These are phyloP conservation scores for Citrullus amarus DNA, from an alignment of 306 rosid genomes.

Conservation along the genomic window DNA sequence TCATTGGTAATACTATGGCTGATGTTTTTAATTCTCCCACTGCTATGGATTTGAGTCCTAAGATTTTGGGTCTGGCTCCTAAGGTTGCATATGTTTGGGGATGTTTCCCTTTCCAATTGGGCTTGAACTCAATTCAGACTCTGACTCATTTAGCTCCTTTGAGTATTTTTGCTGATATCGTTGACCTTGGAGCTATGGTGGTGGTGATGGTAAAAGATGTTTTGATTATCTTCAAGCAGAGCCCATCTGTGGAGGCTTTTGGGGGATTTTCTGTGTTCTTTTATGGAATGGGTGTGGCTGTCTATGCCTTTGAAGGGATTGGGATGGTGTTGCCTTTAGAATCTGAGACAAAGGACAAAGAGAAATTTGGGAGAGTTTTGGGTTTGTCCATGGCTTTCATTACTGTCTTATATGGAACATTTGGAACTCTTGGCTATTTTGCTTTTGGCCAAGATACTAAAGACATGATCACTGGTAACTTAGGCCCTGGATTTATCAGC, in stretches of 20 bases:
- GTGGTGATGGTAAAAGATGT: slow-evolving; percentile 32
- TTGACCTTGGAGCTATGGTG: slow-evolving; percentile 40
- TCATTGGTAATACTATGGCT: slow-evolving; percentile 33
- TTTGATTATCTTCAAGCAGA: slow-evolving; percentile 6
- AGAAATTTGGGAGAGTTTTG: slow-evolving; percentile 29
- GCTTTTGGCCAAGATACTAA: slow-evolving; percentile 37
- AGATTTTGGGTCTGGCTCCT: slow-evolving; percentile 22
- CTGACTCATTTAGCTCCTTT: slow-evolving; percentile 38
- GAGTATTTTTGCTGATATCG: slow-evolving; percentile 45
- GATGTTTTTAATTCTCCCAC: slow-evolving; percentile 17
- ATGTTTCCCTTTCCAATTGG: slow-evolving; percentile 40
- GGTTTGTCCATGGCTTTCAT: slow-evolving; percentile 32
- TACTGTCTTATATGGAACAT: slow-evolving; percentile 24
- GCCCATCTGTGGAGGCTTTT: slow-evolving; percentile 21
- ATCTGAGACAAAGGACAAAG: slow-evolving; percentile 35
- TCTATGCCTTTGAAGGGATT: slow-evolving; percentile 40
- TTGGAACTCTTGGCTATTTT: slow-evolving; percentile 40
- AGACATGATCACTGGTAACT: slow-evolving; percentile 37
- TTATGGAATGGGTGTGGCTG: slow-evolving; percentile 38
- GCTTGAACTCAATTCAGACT: slow-evolving; percentile 31
- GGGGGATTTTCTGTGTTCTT: slow-evolving; percentile 31
- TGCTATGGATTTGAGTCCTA: neutral
- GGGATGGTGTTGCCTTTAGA: slow-evolving; percentile 50
- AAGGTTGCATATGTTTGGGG: slow-evolving; percentile 36
- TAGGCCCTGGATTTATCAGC: slow-evolving; percentile 24